Evolutionary conservation across 208 protist species (phyloP).

Genomic region (Leptomonas pyrrhocoris): DNA sequence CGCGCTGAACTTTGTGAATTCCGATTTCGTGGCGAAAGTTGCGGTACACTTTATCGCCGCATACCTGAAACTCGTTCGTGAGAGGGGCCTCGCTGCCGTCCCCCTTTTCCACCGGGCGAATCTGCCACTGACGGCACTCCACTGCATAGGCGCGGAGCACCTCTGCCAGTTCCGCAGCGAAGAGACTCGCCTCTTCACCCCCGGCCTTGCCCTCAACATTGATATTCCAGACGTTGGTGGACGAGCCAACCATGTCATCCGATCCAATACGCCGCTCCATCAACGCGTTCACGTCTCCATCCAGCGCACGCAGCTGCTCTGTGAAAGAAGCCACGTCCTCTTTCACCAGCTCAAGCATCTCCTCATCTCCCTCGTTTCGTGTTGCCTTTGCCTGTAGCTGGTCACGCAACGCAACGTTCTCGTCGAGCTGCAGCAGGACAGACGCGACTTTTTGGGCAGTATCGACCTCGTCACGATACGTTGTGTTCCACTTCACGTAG

Average conservation of each 20-base stretch:
- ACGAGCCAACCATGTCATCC: conserved; percentile 78
- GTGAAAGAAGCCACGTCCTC: conserved; percentile 69
- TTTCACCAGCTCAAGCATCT: conserved; percentile 74
- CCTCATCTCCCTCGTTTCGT: conserved; percentile 51
- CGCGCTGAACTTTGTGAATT: conserved; percentile 92
- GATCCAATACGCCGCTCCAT: conserved; percentile 72
- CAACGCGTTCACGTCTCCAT: conserved; percentile 54
- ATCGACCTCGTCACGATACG: conserved; percentile 79
- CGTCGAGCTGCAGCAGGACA: conserved; percentile 60
- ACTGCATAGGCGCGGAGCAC: conserved; percentile 72
- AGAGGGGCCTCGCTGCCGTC: conserved; percentile 32
- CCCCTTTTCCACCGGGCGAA: conserved; percentile 31
- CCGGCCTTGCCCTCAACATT: conserved; percentile 79
- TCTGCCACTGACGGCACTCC: conserved; percentile 48
- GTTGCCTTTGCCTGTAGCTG: conserved; percentile 30
- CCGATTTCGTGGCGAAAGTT: conserved; percentile 89
- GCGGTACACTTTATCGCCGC: conserved; percentile 77
- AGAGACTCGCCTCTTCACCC: conserved; percentile 85
- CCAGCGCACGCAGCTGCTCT: conserved; percentile 46
- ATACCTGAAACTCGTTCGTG: conserved; percentile 47
- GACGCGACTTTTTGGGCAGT: conserved; percentile 49
- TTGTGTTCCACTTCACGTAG: conserved; percentile 75
- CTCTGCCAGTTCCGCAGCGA: conserved; percentile 83
- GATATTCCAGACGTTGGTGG: conserved; percentile 70
- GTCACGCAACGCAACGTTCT: conserved; percentile 59